Evolutionary conservation across 805 yeast genomes (phyloP), one percentile per base, ranked within the genome.

Genomic region (Debaryomyces castellii): DNA sequence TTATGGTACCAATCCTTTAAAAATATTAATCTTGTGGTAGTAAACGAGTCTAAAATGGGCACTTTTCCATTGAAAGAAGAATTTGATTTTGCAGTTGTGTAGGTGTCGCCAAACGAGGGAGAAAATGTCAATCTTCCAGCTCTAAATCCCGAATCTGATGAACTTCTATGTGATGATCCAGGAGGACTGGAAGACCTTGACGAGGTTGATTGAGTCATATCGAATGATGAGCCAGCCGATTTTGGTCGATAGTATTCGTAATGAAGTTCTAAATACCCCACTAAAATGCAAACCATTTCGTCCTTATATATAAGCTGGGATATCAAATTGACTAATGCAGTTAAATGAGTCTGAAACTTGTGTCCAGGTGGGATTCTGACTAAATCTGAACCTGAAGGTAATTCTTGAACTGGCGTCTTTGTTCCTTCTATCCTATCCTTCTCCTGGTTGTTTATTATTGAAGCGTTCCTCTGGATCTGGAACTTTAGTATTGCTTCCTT

Each of bases 1-100:
- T 57, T 58, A 39, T 54, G 54, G 39, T 55, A 62, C 74, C 74
- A 70, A 49, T 71, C 75, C 28, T 56, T 57, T 51, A 61, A 69
- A 43, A 71, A 66, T 2, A 67, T 39, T 3, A 67, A 45, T 23
- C 69, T 50, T 3, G 57, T 49, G 4, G 62, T 52, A 32, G 65
- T 43, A 16, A 54, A 52, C 14, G 59, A 48, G 17, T 60, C 63
- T 18, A 57, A 12, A 8, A 23, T 18, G 5, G 40, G 23, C 3
- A 18, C 30, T 23, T 21, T 22, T 5, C 24, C 40, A 23, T 23
- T 22, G 24, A 24, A 6, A 22, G 27, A 11, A 4, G 27, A 28
- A 40, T 30, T 36, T 17, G 41, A 18, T n/a, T 30, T 18, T 23
- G 36, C 32, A 25, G 25, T 14, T 16, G 25, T 42, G 16, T 4